These are phyloP conservation scores for Mortierella hygrophila DNA, from an alignment of 192 early-diverging fungal species.

Conservation along the genomic window DNA sequence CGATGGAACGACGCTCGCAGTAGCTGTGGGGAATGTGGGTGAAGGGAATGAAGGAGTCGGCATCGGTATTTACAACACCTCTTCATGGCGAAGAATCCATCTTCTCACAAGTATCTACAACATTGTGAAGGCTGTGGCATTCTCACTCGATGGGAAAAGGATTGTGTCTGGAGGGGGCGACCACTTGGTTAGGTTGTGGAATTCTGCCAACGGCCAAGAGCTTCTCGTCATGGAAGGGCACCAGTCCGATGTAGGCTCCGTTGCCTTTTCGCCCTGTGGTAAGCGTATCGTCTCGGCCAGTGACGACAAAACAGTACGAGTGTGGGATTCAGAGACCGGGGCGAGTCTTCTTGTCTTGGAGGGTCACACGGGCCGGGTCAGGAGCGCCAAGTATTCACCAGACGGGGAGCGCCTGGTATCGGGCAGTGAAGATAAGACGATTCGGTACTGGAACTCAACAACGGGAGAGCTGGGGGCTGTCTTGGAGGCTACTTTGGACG, in stretches of 20 bases:
- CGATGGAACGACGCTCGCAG: conserved; percentile 8
- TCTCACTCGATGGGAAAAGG: neutral
- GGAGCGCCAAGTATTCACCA: neutral
- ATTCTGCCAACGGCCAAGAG: neutral
- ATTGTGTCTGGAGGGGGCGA: neutral
- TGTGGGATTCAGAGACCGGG: conserved; percentile 16
- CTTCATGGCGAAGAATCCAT: neutral
- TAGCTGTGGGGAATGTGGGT: no score
- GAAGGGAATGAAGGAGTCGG: neutral
- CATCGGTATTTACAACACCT: neutral
- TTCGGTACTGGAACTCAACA: neutral
- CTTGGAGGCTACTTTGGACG: neutral
- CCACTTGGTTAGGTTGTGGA: neutral
- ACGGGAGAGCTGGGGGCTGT: neutral
- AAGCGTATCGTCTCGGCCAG: neutral
- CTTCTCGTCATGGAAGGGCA: neutral
- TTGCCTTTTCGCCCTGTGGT: neutral
- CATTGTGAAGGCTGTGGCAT: neutral
- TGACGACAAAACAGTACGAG: neutral
- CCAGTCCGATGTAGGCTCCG: neutral
- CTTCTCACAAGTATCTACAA: neutral
- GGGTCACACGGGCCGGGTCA: neutral
- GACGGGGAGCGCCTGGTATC: neutral
- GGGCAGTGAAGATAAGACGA: neutral
- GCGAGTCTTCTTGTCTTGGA: neutral